Evolutionary conservation across 805 yeast species (phyloP).

Genomic region (Cyberlindnera subsufficiens): DNA sequence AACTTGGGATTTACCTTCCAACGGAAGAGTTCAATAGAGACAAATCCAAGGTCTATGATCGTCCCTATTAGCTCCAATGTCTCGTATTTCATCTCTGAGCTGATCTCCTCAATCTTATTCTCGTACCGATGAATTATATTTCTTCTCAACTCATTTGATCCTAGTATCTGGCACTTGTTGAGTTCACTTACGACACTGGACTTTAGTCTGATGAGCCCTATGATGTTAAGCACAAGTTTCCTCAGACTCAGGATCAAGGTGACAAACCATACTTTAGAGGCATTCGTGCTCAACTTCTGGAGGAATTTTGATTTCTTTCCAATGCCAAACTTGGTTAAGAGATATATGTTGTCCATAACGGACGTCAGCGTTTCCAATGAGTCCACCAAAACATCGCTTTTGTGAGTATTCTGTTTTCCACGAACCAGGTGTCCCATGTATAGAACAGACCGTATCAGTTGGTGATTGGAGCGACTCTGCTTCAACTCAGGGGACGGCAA

Average conservation of each 20-base stretch:
- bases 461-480: constrained; percentile 6
- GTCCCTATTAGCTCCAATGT: constrained; percentile 12
- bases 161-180: neutral
- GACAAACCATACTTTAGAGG: constrained; percentile 17
- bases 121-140: constrained; percentile 13
- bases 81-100: constrained; percentile 5
- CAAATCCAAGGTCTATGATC: constrained; percentile 16
- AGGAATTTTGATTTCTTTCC: constrained; percentile 4
- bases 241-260: constrained; percentile 12
- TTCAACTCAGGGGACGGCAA: neutral
- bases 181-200: constrained; percentile 6
- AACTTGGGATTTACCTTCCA: constrained; percentile 10
- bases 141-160: constrained; percentile 2
- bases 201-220: constrained; percentile 5
- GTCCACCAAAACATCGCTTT: constrained; percentile 10
- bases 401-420: constrained; percentile 1
- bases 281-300: constrained; percentile 1
- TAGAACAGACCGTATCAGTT: constrained; percentile 11
- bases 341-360: constrained; percentile 15
- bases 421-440: constrained; percentile 10
- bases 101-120: constrained; percentile 7
- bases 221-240: constrained; percentile 2
- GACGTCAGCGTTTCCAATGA: constrained; percentile 15
- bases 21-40: constrained; percentile 13
- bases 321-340: constrained; percentile 13